Percentiles rank a stretch among this genome's conserved stretches.
phyloP scores from a whole-genome alignment of 2,329 filamentous ascomycete species.

The Aspergillus jensenii region DNA sequence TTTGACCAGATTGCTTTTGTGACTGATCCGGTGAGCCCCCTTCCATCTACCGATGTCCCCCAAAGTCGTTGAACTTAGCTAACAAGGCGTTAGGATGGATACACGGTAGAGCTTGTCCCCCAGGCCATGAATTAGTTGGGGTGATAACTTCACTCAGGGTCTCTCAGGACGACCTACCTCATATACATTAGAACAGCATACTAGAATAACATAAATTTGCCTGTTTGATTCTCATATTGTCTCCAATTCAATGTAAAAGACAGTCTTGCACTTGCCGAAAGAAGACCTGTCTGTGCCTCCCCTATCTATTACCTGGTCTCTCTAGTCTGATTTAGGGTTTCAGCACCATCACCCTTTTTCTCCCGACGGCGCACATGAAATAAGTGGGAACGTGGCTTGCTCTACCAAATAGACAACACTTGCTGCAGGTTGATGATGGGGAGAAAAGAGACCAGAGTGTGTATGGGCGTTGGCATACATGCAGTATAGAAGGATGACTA shows the following conservation, averaged over 20 bases:
- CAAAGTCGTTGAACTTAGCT: neutral
- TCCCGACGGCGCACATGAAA: too few relatives aligned
- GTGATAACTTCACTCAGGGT: neutral
- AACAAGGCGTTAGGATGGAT: conserved; percentile 30
- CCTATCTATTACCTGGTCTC: too few relatives aligned
- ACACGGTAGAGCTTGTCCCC: conserved; percentile 34
- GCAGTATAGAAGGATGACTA: neutral
- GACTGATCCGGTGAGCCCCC: conserved; percentile 36
- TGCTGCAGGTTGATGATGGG: neutral
- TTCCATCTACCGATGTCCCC: neutral
- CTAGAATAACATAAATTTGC: neutral
- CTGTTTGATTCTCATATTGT: neutral
- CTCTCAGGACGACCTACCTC: neutral
- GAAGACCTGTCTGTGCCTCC: too few relatives aligned
- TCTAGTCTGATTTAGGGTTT: too few relatives aligned
- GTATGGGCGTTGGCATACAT: too few relatives aligned
- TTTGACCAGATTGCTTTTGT: conserved; percentile 40
- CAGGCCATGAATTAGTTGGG: conserved; percentile 23
- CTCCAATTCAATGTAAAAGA: too few relatives aligned
- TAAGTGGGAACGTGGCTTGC: too few relatives aligned
- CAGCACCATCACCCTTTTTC: too few relatives aligned
- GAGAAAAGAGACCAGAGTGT: neutral
- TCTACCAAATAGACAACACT: neutral
- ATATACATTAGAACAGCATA: neutral
- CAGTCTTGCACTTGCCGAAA: too few relatives aligned